Conservation (phyloP, 768 basidiomycete species). For the Lactarius vividus region DNA sequence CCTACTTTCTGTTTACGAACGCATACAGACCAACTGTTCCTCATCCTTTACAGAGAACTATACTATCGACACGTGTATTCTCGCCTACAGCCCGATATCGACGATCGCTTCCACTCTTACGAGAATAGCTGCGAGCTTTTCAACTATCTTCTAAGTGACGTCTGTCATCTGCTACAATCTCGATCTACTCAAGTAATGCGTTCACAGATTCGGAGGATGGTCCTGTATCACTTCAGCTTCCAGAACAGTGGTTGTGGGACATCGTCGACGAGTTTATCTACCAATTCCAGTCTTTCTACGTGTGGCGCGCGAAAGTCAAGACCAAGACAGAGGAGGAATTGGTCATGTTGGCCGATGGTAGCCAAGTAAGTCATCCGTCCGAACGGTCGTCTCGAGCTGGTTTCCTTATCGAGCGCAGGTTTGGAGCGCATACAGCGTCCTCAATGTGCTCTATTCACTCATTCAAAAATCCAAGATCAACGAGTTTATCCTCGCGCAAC, state of each 20-base stretch:
- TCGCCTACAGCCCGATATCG: conserved; percentile 89
- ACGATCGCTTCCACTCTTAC: conserved; percentile 97
- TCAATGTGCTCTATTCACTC: conserved; percentile 97
- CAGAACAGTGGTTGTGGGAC: conserved; percentile 98
- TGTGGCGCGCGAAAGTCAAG: conserved; percentile 84
- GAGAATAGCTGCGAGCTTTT: conserved; percentile 98
- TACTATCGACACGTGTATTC: conserved; percentile 97
- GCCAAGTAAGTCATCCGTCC: conserved; percentile 41
- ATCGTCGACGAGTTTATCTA: conserved; percentile 98
- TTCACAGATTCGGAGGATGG: conserved; percentile 76
- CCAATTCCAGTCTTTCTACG: conserved; percentile 95
- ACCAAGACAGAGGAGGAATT: conserved; percentile 90
- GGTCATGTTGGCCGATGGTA: conserved; percentile 71
- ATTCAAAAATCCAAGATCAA: conserved; percentile 97
- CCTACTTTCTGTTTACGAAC: background rate
- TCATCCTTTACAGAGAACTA: conserved; percentile 94
- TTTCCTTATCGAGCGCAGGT: conserved; percentile 46
- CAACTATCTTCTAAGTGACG: conserved; percentile 91
- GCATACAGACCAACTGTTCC: conserved; percentile 79
- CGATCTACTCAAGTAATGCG: background rate
- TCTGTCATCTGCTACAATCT: conserved; percentile 16
- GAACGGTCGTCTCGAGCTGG: background rate
- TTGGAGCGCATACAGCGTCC: conserved; percentile 97
- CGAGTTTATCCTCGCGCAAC: conserved; percentile 83
- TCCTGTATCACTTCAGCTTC: conserved; percentile 89